Conservation (phyloP, 2,329 filamentous ascomycete species). For the Conoideocrella luteorostrata region DNA sequence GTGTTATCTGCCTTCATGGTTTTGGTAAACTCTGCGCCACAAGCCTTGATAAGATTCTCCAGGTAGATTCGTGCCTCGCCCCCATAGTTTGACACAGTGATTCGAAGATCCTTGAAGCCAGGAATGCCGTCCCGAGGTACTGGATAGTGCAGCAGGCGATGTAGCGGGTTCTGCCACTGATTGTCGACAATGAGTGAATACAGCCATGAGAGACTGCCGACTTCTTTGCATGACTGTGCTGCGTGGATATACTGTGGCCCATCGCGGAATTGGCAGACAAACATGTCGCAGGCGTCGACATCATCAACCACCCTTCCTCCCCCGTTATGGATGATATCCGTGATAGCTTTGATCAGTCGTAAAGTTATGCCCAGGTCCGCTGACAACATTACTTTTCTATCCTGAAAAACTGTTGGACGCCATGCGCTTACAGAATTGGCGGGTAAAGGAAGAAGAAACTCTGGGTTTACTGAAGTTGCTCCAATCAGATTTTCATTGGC, state of each 20-base stretch:
- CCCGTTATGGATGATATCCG: constrained; percentile 62
- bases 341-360: constrained; percentile 61
- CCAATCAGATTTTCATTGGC: constrained; percentile 58
- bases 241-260: constrained; percentile 72
- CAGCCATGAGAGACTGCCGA: constrained; percentile 90
- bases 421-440: constrained; percentile 35
- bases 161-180: constrained; percentile 78
- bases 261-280: constrained; percentile 81
- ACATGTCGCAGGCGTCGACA: constrained; percentile 69
- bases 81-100: constrained; percentile 94
- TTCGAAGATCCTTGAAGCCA: constrained; percentile 68
- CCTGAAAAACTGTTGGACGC: constrained; percentile 64
- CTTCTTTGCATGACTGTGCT: constrained; percentile 69
- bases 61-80: constrained; percentile 90
- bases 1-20: constrained; percentile 94
- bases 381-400: constrained; percentile 71
- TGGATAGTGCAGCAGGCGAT: constrained; percentile 84
- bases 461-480: constrained; percentile 48
- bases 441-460: constrained; percentile 37
- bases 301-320: constrained; percentile 62
- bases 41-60: constrained; percentile 80
- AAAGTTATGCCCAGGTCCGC: constrained; percentile 64
- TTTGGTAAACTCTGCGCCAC: constrained; percentile 86
- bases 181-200: constrained; percentile 88
- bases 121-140: constrained; percentile 69